phyloP scores from a whole-genome alignment of 495 filamentous ascomycete genomes.

The Lepraria neglecta region DNA sequence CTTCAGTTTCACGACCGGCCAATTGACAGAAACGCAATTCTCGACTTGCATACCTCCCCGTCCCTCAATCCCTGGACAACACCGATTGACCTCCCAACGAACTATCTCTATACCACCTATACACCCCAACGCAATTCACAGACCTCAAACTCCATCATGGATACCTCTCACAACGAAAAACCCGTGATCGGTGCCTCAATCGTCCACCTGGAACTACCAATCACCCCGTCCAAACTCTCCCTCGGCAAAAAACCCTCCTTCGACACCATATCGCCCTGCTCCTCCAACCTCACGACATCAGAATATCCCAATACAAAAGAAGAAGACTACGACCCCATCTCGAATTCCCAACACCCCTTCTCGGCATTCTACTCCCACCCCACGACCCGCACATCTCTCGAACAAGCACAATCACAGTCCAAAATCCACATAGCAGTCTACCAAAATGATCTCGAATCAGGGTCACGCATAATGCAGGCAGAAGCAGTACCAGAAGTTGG shows the following conservation, averaged over 20 bases:
- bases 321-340: constrained; percentile 16
- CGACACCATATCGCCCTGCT: constrained; percentile 15
- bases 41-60: not conserved
- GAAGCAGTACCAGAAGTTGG: not conserved
- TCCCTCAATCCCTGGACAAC: not conserved
- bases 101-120: not conserved
- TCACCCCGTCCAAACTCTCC: not conserved
- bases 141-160: not conserved
- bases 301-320: constrained; percentile 2
- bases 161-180: constrained; percentile 15
- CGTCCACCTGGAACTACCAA: constrained; percentile 9
- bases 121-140: not conserved
- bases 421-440: constrained; percentile 22
- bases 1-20: not conserved
- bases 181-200: constrained; percentile 15
- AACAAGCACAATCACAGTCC: constrained; percentile 24
- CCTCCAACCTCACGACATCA: constrained; percentile 14
- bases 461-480: constrained; percentile 11
- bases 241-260: constrained; percentile 9
- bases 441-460: constrained; percentile 17
- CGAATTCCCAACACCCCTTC: constrained; percentile 22
- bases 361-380: constrained; percentile 27
- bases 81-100: not conserved
- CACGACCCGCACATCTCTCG: constrained; percentile 26
- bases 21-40: constrained; percentile 6